These are phyloP conservation scores for Adansonia digitata DNA, from an alignment of 345 rosid species.

Conservation along the genomic window DNA sequence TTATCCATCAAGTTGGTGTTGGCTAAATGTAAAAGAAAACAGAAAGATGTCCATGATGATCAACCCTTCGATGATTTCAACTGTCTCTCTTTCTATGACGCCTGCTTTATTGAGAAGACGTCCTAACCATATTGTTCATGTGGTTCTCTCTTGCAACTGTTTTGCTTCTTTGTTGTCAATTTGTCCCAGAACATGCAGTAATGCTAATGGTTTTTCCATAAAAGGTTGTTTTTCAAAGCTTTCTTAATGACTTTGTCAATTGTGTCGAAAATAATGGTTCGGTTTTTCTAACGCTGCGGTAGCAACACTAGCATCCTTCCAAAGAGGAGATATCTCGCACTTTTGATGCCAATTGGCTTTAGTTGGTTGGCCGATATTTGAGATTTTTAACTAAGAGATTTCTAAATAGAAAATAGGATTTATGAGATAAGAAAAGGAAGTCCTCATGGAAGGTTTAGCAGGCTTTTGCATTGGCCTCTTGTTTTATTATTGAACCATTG, in stretches of 20 bases:
- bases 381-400: neutral
- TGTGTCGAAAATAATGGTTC: neutral
- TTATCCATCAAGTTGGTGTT: neutral
- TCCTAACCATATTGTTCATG: too few species aligned
- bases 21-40: neutral
- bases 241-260: neutral
- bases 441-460: too few species aligned
- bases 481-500: too few species aligned
- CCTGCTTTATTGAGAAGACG: too few species aligned
- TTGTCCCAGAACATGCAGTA: too few species aligned
- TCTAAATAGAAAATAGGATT: neutral
- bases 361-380: neutral
- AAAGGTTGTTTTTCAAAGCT: neutral
- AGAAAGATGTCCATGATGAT: neutral
- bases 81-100: too few species aligned
- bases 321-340: neutral
- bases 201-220: neutral
- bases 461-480: too few species aligned
- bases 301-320: neutral
- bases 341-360: neutral
- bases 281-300: neutral
- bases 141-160: too few species aligned
- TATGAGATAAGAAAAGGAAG: neutral
- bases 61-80: neutral
- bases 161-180: too few species aligned